Percentiles rank a stretch among this genome's conserved stretches.
Evolutionary conservation across 2,329 filamentous ascomycete species (phyloP).

Genomic region (Sphaerulina musiva): DNA sequence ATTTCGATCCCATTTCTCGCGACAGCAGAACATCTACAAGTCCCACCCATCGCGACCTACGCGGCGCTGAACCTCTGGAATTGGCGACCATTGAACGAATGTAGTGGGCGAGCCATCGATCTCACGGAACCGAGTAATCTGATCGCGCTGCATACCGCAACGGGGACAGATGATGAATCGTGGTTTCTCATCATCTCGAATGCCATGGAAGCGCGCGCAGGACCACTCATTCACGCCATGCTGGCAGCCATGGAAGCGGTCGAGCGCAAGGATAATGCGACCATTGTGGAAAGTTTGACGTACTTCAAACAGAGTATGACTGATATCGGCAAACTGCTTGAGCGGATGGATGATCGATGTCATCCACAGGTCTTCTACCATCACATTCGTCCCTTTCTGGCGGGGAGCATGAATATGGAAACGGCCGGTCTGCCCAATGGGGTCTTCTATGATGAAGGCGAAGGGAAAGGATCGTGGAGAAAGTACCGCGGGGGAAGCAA

Average conservation of each 20-base stretch:
- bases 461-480: conserved; percentile 44
- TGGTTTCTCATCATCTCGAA: conserved; percentile 60
- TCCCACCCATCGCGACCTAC: conserved; percentile 89
- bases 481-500: conserved; percentile 51
- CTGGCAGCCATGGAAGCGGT: conserved; percentile 45
- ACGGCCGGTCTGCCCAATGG: conserved; percentile 46
- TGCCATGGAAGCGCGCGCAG: conserved; percentile 48
- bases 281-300: conserved; percentile 37
- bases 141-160: conserved; percentile 78
- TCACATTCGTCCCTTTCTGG: conserved; percentile 46
- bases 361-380: conserved; percentile 47
- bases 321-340: conserved; percentile 39
- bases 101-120: conserved; percentile 47
- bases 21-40: conserved; percentile 65
- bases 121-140: conserved; percentile 80
- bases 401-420: conserved; percentile 50
- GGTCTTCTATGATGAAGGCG: conserved; percentile 48
- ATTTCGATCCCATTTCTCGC: conserved; percentile 76
- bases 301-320: conserved; percentile 39
- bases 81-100: conserved; percentile 75
- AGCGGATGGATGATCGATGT: conserved; percentile 48
- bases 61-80: conserved; percentile 92
- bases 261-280: conserved; percentile 33
- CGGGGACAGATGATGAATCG: conserved; percentile 87
- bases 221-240: conserved; percentile 41